Base-by-base conservation (phyloP, 768 basidiomycete species). In the Hygrophorus russula region DNA sequence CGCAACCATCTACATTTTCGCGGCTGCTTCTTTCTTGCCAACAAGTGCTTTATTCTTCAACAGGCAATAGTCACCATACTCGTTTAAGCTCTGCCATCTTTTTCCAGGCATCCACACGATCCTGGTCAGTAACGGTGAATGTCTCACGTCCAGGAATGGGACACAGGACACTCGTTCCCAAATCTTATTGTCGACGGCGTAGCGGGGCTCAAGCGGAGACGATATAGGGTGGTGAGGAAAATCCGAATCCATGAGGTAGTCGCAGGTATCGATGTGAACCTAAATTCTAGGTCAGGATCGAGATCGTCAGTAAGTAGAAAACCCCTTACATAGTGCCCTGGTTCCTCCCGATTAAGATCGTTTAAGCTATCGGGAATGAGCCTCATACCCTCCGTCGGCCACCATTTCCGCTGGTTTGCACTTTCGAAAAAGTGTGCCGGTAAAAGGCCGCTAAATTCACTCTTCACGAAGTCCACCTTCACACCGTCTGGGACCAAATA, bases 61-160 rank as follows among this genome's bases (percentile, higher is more conserved):
- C 49, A 99, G 57, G 59, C 93, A 96, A 58, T 90, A 96, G 53
- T 97, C 89, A 1, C 94, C 94, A 59, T 74, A 96, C 46, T 71
- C 71, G 56, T 94, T 89, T 50, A 62, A 61, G 18, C 60, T 62
- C 49, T 81, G 74, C 81, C 89, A 88, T 46, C 61, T 62, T 36
- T 69, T 58, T 10, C 80, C 76, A 5, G 93, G 94, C 32, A 86
- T 56, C 81, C 85, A 94, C 46, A 97, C 67, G 19, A 78, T 72
- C 41, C 94, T 71, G 33, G 85, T 82, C 49, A 89, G 62, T 42
- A 78, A 58, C 28, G 75, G 66, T 1, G 92, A 92, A 55, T 83
- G 73, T 18, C 69, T 66, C 5, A 79, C 73, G 58, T 99, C 93
- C 44, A 99, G 69, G 70, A 96, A 96, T 2, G 81, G 78, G 15